Conservation (phyloP, 768 basidiomycete species). For the Megacollybia marginata region DNA sequence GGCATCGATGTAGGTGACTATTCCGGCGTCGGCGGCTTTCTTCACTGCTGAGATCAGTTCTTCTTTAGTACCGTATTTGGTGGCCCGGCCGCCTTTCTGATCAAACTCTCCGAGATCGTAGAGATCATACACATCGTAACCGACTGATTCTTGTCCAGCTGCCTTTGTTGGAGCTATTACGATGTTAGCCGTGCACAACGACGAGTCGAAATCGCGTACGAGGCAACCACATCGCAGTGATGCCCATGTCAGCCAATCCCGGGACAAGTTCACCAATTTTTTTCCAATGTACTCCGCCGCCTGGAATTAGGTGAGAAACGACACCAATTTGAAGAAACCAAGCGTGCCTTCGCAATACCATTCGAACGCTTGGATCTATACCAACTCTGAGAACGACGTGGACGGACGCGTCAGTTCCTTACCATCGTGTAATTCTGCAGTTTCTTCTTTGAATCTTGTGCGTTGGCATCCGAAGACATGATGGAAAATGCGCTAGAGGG, state of each 20-base stretch:
- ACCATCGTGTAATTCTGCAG: constrained; percentile 16
- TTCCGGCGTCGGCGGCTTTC: constrained; percentile 41
- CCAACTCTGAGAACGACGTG: neutral
- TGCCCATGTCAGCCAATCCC: constrained; percentile 11
- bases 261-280: constrained; percentile 8
- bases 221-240: constrained; percentile 19
- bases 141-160: constrained; percentile 13
- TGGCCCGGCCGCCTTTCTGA: constrained; percentile 44
- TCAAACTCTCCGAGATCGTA: constrained; percentile 59
- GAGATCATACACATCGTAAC: constrained; percentile 25
- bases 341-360: constrained; percentile 3
- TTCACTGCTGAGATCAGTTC: constrained; percentile 47
- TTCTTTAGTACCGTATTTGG: constrained; percentile 66
- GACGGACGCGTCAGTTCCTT: neutral
- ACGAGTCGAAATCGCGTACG: constrained; percentile 5
- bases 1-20: constrained; percentile 56
- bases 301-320: constrained; percentile 6
- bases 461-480: constrained; percentile 16
- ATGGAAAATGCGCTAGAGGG: too few species aligned
- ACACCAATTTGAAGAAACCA: too few species aligned
- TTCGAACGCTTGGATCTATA: constrained; percentile 16
- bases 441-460: constrained; percentile 9
- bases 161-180: constrained; percentile 17
- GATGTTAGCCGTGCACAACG: neutral
- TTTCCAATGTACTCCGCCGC: constrained; percentile 16